These are phyloP conservation scores for Lodderomyces theae DNA, from an alignment of 1,139 yeast species.

Conservation along the genomic window DNA sequence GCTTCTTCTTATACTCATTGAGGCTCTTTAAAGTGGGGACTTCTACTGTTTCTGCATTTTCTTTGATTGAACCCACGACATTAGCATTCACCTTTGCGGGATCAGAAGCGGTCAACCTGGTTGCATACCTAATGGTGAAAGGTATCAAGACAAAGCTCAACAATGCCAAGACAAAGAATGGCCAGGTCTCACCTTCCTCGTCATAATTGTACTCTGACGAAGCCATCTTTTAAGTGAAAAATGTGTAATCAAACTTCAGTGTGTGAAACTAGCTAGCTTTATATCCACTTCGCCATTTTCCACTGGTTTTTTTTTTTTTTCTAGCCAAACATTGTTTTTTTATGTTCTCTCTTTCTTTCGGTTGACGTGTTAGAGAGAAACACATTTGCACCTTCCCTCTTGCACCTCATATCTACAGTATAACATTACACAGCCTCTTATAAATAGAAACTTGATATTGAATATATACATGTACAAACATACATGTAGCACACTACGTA, in stretches of 20 bases:
- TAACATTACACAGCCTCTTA: not conserved
- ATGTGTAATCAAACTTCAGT: not conserved
- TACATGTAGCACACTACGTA: not conserved
- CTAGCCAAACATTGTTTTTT: too few species aligned
- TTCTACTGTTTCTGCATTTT: conserved; percentile 27
- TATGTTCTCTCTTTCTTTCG: too few species aligned
- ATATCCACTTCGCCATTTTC: not conserved
- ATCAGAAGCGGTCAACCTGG: conserved; percentile 24
- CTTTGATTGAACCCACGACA: conserved; percentile 33
- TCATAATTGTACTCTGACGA: conserved; percentile 70
- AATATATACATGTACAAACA: not conserved
- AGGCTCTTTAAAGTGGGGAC: conserved; percentile 46
- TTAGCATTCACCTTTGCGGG: conserved; percentile 23
- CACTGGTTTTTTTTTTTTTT: conserved; percentile 1
- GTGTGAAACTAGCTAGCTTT: not conserved
- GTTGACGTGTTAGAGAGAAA: not conserved
- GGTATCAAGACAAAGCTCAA: conserved; percentile 65
- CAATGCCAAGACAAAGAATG: conserved; percentile 80
- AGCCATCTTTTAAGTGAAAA: conserved; percentile 16
- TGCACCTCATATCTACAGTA: too few species aligned
- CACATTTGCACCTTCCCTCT: too few species aligned
- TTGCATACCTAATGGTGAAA: conserved; percentile 51
- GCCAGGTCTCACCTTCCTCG: conserved; percentile 94
- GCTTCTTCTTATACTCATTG: conserved; percentile 37
- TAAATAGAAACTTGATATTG: conserved; percentile 2